phyloP scores from a whole-genome alignment of 495 filamentous ascomycete genomes.

The Amorphotheca resinae region DNA sequence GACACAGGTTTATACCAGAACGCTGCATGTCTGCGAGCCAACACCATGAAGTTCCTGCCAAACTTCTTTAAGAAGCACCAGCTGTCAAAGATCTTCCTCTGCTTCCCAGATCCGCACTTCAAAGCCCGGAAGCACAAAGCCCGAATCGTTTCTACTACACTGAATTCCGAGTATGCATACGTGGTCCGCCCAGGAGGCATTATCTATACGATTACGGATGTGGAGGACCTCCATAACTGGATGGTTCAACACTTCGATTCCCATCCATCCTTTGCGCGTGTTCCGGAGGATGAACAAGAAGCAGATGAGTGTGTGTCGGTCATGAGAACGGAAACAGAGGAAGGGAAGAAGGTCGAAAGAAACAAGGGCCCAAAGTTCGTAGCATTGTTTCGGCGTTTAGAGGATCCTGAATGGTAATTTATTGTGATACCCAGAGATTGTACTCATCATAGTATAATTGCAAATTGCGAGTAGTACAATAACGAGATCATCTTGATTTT shows the following conservation, averaged over 20 bases:
- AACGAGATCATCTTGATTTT: too few species aligned
- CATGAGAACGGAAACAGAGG: slow-evolving; percentile 84
- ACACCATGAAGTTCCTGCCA: slow-evolving; percentile 97
- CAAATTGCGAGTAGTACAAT: neutral
- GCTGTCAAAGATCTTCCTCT: slow-evolving; percentile 85
- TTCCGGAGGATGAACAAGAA: slow-evolving; percentile 53
- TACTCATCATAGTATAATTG: neutral
- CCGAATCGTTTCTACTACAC: slow-evolving; percentile 74
- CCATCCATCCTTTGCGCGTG: slow-evolving; percentile 53
- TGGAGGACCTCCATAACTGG: slow-evolving; percentile 87
- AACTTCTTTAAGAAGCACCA: slow-evolving; percentile 78
- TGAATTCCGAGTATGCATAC: slow-evolving; percentile 90
- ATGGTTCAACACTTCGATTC: slow-evolving; percentile 74
- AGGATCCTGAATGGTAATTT: slow-evolving; percentile 24
- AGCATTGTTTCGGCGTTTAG: slow-evolving; percentile 67
- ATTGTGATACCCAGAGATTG: slow-evolving; percentile 9
- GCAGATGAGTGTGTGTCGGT: slow-evolving; percentile 63
- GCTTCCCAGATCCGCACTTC: slow-evolving; percentile 97
- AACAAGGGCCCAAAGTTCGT: slow-evolving; percentile 84
- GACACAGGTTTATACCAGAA: slow-evolving; percentile 62
- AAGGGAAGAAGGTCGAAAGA: slow-evolving; percentile 91
- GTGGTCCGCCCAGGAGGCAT: slow-evolving; percentile 70
- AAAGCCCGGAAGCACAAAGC: slow-evolving; percentile 96
- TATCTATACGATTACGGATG: slow-evolving; percentile 93
- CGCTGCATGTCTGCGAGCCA: slow-evolving; percentile 72